A percentile compares a stretch with the other conserved stretches of the same genome.
phyloP scores from a whole-genome alignment of 176 grass and related monocot species.

The Carex littledalei region DNA sequence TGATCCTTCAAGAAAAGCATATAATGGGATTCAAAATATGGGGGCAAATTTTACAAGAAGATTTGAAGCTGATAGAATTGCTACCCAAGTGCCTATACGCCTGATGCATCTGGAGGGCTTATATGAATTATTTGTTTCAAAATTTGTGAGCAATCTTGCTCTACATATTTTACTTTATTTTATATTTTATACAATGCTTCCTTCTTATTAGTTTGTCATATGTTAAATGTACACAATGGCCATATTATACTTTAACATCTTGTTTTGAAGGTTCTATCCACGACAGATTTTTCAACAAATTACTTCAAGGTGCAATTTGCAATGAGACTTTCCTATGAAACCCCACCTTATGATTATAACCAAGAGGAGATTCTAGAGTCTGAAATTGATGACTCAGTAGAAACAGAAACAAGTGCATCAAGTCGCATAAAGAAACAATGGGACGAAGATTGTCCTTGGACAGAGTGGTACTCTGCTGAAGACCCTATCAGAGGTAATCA shows the following conservation, averaged over 20 bases:
- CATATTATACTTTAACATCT: constrained; percentile 25
- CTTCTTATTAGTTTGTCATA: background rate
- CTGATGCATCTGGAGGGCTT: constrained; percentile 97
- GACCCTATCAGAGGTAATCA: constrained; percentile 85
- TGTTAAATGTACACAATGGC: constrained; percentile 7
- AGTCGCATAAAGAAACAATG: constrained; percentile 65
- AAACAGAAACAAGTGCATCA: constrained; percentile 42
- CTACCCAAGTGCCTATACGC: constrained; percentile 85
- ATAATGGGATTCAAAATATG: constrained; percentile 95
- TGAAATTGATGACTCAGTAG: constrained; percentile 41
- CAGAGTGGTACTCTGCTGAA: constrained; percentile 99
- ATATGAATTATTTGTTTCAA: constrained; percentile 93
- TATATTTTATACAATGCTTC: constrained; percentile 4
- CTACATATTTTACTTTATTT: constrained; percentile 15
- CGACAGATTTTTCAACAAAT: constrained; percentile 61
- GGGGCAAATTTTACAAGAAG: constrained; percentile 88
- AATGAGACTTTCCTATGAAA: constrained; percentile 94
- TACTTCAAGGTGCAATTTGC: constrained; percentile 73
- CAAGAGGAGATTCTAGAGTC: constrained; percentile 46
- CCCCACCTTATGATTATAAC: constrained; percentile 73
- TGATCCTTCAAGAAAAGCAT: constrained; percentile 87
- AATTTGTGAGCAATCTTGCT: constrained; percentile 71
- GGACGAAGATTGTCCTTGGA: constrained; percentile 96
- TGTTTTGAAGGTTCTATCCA: constrained; percentile 65
- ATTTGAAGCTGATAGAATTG: constrained; percentile 95